phyloP scores from a whole-genome alignment of 2,329 filamentous ascomycete genomes.

The Amesomyces nigricolor region DNA sequence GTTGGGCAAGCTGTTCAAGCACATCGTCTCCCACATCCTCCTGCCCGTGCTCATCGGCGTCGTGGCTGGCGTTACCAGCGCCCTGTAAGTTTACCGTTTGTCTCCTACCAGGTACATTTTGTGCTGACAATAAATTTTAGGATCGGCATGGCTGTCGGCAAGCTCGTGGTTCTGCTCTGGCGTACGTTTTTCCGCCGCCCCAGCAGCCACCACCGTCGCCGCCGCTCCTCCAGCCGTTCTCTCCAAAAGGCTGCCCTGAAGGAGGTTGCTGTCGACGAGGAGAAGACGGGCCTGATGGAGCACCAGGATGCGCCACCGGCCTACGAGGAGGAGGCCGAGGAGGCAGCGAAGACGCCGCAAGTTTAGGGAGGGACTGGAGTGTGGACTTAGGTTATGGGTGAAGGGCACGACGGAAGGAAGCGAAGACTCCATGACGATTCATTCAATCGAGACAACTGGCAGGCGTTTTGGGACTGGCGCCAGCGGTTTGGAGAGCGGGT shows the following conservation, averaged over 20 bases:
- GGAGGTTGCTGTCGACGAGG: conserved; percentile 35
- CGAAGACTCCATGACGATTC: neutral
- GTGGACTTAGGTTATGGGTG: neutral
- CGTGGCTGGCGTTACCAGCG: conserved; percentile 61
- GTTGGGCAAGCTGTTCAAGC: conserved; percentile 47
- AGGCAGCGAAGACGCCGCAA: conserved; percentile 13
- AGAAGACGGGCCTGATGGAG: conserved; percentile 47
- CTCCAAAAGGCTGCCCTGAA: conserved; percentile 32
- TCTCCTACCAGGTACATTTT: neutral
- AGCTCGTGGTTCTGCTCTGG: conserved; percentile 54
- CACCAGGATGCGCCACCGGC: conserved; percentile 30
- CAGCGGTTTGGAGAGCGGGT: neutral
- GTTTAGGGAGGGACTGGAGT: neutral
- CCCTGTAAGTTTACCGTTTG: conserved; percentile 44
- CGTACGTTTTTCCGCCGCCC: conserved; percentile 40
- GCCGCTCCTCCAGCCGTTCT: conserved; percentile 11
- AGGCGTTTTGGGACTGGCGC: conserved; percentile 1
- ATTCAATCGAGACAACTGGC: neutral
- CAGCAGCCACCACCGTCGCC: conserved; percentile 26
- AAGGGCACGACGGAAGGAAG: neutral
- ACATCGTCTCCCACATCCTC: conserved; percentile 57
- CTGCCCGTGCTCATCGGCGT: conserved; percentile 65
- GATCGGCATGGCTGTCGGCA: conserved; percentile 61
- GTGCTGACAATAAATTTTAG: conserved; percentile 29
- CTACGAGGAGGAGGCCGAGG: conserved; percentile 23